phyloP scores from a whole-genome alignment of 805 yeast species.

The Zygosaccharomyces bisporus region DNA sequence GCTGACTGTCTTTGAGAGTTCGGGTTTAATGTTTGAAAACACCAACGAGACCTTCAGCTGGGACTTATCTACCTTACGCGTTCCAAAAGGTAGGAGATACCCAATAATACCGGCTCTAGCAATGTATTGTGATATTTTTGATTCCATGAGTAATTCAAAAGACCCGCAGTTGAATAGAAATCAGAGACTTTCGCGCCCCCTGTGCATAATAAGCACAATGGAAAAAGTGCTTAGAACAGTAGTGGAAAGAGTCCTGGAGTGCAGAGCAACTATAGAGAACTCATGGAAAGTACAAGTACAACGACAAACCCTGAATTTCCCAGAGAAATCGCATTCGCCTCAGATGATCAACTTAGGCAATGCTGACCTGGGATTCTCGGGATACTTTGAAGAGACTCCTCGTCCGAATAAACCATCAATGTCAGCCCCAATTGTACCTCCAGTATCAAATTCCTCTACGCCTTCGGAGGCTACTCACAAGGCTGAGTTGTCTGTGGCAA shows the following conservation, averaged over 20 bases:
- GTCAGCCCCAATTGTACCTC: not conserved
- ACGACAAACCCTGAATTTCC: constrained; percentile 2
- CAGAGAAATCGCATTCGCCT: constrained; percentile 9
- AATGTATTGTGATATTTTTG: constrained; percentile 15
- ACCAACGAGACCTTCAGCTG: not conserved
- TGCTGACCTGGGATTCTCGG: constrained; percentile 7
- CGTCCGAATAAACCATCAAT: constrained; percentile 5
- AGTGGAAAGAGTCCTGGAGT: constrained; percentile 20
- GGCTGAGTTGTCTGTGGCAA: too few relatives aligned
- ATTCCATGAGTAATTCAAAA: constrained; percentile 9
- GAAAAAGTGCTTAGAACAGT: constrained; percentile 20
- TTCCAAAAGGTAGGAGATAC: constrained; percentile 1
- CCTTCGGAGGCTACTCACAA: not conserved
- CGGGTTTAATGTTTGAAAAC: constrained; percentile 8
- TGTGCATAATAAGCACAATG: constrained; percentile 13
- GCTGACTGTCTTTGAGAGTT: constrained; percentile 15
- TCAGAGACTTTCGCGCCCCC: constrained; percentile 13
- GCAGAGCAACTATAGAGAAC: constrained; percentile 19
- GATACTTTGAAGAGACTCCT: constrained; percentile 5
- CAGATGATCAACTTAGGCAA: constrained; percentile 10
- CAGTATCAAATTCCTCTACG: not conserved
- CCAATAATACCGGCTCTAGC: not conserved
- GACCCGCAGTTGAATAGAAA: constrained; percentile 8
- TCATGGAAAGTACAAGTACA: constrained; percentile 12
- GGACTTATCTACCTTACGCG: constrained; percentile 9